Evolutionary conservation across 1,139 yeast genomes (phyloP).

Genomic region (Scheffersomyces illinoinensis): DNA sequence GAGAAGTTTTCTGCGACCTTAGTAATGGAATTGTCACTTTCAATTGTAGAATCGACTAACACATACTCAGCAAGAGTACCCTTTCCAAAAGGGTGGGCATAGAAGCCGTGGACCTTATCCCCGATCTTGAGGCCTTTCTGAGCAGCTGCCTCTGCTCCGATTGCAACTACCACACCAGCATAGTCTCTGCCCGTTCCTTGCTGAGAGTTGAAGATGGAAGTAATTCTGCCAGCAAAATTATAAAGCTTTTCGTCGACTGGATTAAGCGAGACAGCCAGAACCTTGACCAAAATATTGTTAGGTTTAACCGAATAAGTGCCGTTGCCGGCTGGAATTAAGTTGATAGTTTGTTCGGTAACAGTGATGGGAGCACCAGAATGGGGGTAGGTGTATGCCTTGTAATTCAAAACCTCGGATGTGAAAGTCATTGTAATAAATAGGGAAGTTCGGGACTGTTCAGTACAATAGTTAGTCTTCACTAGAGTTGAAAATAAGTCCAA

Average conservation of each 20-base stretch:
- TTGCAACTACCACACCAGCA: conserved; percentile 60
- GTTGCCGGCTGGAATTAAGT: conserved; percentile 26
- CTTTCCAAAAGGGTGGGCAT: conserved; percentile 40
- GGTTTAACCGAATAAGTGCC: conserved; percentile 37
- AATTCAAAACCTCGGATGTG: conserved; percentile 13
- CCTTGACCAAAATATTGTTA: conserved; percentile 56
- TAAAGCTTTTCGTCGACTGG: conserved; percentile 65
- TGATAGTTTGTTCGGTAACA: conserved; percentile 12
- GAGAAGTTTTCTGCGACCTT: conserved; percentile 50
- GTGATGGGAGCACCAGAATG: conserved; percentile 12
- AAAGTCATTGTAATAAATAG: conserved; percentile 13
- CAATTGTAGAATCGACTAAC: conserved; percentile 44
- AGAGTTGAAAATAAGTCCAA: not conserved
- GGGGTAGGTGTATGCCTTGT: conserved; percentile 19
- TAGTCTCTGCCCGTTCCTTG: conserved; percentile 72
- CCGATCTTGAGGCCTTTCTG: conserved; percentile 48
- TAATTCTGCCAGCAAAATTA: conserved; percentile 30
- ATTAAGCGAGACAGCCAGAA: conserved; percentile 60
- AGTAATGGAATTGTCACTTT: conserved; percentile 37
- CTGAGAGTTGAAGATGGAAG: conserved; percentile 21
- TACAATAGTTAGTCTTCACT: not conserved
- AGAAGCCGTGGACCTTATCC: conserved; percentile 65
- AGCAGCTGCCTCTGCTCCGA: conserved; percentile 46
- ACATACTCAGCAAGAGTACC: conserved; percentile 54
- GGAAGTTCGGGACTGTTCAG: not conserved